Conservation (phyloP, 2,329 filamentous ascomycete genomes). For the Penicillium thymicola region DNA sequence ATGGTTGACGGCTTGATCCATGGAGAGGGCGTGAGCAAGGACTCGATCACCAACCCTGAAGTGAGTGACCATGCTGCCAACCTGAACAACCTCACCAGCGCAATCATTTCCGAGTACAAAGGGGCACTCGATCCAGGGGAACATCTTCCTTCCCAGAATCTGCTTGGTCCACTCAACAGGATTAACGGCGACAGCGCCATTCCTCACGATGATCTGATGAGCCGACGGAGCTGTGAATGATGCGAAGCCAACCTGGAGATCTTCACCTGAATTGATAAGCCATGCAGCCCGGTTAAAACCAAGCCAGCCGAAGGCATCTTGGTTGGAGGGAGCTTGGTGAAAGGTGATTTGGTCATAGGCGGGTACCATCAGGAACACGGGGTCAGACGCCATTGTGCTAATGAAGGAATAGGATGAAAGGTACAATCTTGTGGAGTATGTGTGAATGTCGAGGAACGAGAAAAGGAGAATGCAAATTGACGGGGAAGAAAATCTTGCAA, state of each 20-base stretch:
- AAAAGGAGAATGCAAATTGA: too few relatives aligned
- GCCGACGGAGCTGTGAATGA: neutral
- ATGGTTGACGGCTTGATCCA: constrained; percentile 6
- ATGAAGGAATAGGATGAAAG: too few relatives aligned
- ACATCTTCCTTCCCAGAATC: constrained; percentile 4
- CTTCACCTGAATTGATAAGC: neutral
- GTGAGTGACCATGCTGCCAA: constrained; percentile 10
- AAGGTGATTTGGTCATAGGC: too few relatives aligned
- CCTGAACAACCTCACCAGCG: constrained; percentile 13
- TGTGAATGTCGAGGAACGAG: too few relatives aligned
- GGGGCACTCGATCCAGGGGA: constrained; percentile 10
- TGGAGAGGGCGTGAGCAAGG: constrained; percentile 22
- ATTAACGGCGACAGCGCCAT: neutral
- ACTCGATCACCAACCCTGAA: constrained; percentile 28
- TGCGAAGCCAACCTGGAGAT: neutral
- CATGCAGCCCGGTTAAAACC: neutral
- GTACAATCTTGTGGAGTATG: too few relatives aligned
- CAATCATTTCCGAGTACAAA: constrained; percentile 18
- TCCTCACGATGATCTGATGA: neutral
- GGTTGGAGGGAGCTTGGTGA: too few relatives aligned
- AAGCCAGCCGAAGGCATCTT: too few relatives aligned
- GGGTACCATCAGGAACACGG: too few relatives aligned
- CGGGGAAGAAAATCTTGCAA: too few relatives aligned
- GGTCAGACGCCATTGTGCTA: too few relatives aligned
- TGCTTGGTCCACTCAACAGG: neutral